Evolutionary conservation across 2,329 filamentous ascomycete genomes (phyloP).

Genomic region (Fusarium cyanostomum): DNA sequence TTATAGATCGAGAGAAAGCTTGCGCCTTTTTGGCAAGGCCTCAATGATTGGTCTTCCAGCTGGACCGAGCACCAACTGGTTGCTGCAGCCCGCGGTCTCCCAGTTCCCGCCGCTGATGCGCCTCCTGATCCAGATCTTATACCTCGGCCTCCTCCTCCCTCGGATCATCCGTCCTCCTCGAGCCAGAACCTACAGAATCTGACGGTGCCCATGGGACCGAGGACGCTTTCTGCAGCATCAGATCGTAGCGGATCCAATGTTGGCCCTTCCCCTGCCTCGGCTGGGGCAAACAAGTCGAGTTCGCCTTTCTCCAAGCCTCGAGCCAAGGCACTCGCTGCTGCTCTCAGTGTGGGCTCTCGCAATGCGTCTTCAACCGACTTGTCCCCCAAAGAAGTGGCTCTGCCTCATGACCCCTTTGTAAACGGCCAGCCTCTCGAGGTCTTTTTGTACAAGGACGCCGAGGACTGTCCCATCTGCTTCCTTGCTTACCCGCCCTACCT

Average conservation of each 20-base stretch:
- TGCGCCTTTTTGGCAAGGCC: conserved; percentile 93
- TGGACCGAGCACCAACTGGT: conserved; percentile 98
- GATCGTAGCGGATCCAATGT: conserved; percentile 72
- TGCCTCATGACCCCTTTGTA: conserved; percentile 85
- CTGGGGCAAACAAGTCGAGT: conserved; percentile 51
- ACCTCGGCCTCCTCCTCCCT: conserved; percentile 56
- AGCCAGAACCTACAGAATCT: conserved; percentile 72
- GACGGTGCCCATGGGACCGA: conserved; percentile 80
- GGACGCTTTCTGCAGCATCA: conserved; percentile 82
- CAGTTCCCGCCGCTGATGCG: conserved; percentile 85
- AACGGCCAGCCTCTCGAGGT: conserved; percentile 96
- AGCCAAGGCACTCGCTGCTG: conserved; percentile 87
- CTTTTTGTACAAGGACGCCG: conserved; percentile 89
- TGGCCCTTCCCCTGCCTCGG: conserved; percentile 60
- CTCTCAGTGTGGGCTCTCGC: conserved; percentile 77
- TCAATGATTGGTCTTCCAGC: conserved; percentile 86
- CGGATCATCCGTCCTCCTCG: conserved; percentile 59
- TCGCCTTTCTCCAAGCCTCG: conserved; percentile 81
- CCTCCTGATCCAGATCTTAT: conserved; percentile 75
- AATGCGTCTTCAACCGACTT: conserved; percentile 78
- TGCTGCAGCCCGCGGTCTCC: conserved; percentile 83
- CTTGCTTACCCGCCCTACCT: conserved; percentile 94
- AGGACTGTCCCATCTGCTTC: conserved; percentile 96
- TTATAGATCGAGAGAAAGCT: conserved; percentile 87
- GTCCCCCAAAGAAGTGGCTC: conserved; percentile 77